These are phyloP conservation scores for Termitomyces sp. DNA, from an alignment of 768 basidiomycete species.

Conservation along the genomic window DNA sequence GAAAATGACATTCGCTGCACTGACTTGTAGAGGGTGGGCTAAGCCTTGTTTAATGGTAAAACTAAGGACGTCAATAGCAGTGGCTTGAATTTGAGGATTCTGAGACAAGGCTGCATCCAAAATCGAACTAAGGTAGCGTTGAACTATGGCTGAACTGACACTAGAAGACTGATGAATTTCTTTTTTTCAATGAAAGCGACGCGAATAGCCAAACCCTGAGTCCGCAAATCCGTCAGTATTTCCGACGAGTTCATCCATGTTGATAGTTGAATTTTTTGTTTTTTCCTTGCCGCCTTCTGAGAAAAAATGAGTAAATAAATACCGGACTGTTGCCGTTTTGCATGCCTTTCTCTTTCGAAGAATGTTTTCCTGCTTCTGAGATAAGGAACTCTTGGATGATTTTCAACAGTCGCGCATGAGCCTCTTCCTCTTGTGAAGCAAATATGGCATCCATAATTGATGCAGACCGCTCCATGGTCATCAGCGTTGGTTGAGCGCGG, in stretches of 20 bases:
- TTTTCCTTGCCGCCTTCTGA: conserved; percentile 41
- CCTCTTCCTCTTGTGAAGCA: conserved; percentile 63
- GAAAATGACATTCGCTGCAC: conserved; percentile 10
- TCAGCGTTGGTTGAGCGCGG: conserved; percentile 85
- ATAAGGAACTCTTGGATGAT: conserved; percentile 91
- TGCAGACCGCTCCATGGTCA: conserved; percentile 77
- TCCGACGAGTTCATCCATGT: conserved; percentile 93
- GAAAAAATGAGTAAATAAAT: conserved; percentile 2
- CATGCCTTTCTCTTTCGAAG: conserved; percentile 64
- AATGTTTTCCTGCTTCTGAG: conserved; percentile 77
- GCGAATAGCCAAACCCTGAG: conserved; percentile 65
- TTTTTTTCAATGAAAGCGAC: background rate
- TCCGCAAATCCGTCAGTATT: conserved; percentile 96
- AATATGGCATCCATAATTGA: conserved; percentile 91
- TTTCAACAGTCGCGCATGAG: conserved; percentile 67
- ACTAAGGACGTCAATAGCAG: conserved; percentile 85
- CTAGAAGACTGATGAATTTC: conserved; percentile 33
- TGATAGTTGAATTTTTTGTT: conserved; percentile 47
- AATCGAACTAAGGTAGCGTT: conserved; percentile 84
- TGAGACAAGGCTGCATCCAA: conserved; percentile 75
- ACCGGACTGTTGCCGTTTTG: background rate
- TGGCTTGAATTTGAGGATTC: conserved; percentile 64
- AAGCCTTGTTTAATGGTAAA: conserved; percentile 95
- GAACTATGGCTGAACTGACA: conserved; percentile 90
- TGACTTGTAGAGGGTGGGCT: conserved; percentile 87